These are phyloP conservation scores for Colletotrichum cereale DNA, from an alignment of 2,329 filamentous ascomycete species.

Conservation along the genomic window DNA sequence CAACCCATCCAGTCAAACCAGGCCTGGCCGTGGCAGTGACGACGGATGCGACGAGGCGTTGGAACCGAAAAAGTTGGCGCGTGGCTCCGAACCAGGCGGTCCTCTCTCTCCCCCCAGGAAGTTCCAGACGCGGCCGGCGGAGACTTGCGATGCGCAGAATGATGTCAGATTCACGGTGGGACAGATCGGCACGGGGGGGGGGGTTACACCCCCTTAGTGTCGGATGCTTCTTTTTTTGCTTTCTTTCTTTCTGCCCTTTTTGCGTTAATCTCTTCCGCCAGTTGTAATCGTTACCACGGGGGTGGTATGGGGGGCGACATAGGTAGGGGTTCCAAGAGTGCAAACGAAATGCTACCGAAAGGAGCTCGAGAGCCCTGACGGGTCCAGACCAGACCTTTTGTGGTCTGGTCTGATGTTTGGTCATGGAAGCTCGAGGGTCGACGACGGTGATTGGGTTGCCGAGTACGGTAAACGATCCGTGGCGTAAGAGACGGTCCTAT, in stretches of 20 bases:
- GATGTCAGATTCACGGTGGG: constrained; percentile 1
- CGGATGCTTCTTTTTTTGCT: no score
- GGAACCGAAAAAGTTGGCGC: not conserved
- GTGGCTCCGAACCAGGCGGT: not conserved
- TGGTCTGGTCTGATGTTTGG: not conserved
- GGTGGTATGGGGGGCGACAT: not conserved
- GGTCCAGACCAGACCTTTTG: not conserved
- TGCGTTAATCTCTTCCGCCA: not conserved
- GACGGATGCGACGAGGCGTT: not conserved
- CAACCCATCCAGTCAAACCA: not conserved
- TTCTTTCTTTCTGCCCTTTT: not conserved
- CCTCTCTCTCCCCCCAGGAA: not conserved
- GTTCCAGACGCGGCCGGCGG: not conserved
- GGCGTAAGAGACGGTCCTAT: not conserved
- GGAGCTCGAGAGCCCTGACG: not conserved
- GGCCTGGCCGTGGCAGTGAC: not conserved
- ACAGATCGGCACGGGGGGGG: not conserved
- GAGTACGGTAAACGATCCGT: not conserved
- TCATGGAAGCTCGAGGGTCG: not conserved
- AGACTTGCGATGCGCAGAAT: not conserved
- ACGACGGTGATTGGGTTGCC: not conserved
- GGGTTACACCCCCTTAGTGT: not conserved
- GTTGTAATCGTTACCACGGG: no score
- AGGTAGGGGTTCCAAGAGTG: not conserved
- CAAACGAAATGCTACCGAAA: not conserved